A percentile compares a stretch with the other conserved stretches of the same genome.
Conservation (phyloP, 2,329 filamentous ascomycete genomes). For the Alternaria gansuensis region DNA sequence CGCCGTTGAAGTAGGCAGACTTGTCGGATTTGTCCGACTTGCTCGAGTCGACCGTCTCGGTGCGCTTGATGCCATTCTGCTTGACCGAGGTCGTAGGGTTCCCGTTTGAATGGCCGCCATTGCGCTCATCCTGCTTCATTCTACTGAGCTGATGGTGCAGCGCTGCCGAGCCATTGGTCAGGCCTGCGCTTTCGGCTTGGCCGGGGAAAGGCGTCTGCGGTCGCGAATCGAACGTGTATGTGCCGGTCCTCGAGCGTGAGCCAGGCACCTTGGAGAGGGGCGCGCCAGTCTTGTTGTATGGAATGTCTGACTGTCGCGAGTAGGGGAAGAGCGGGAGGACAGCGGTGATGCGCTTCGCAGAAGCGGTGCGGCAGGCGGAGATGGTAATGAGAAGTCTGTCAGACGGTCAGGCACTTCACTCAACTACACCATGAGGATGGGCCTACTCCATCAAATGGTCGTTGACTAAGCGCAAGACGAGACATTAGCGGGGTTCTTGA, state of each 20-base stretch:
- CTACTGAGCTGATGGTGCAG: conserved; percentile 78
- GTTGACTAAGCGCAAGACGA: conserved; percentile 68
- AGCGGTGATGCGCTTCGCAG: conserved; percentile 89
- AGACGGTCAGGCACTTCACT: conserved; percentile 40
- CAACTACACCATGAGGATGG: conserved; percentile 36
- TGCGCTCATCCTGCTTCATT: conserved; percentile 68
- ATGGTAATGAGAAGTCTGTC: conserved; percentile 86
- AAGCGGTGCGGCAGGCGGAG: conserved; percentile 95
- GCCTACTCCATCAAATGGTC: conserved; percentile 85
- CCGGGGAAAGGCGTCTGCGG: conserved; percentile 84
- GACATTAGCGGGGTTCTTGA: conserved; percentile 28
- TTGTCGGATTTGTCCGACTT: conserved; percentile 44
- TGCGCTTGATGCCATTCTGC: conserved; percentile 40
- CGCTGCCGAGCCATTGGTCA: conserved; percentile 72
- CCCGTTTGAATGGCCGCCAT: conserved; percentile 41
- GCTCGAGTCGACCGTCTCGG: conserved; percentile 45
- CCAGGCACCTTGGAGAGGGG: conserved; percentile 75
- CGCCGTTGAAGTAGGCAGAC: conserved; percentile 29
- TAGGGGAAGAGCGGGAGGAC: conserved; percentile 97
- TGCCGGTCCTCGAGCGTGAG: conserved; percentile 57
- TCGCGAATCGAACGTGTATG: conserved; percentile 88
- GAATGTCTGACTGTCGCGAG: conserved; percentile 92
- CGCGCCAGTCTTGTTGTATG: conserved; percentile 94
- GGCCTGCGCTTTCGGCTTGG: conserved; percentile 70
- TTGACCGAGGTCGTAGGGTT: conserved; percentile 40